These are phyloP conservation scores for Alternaria novae-zelandiae DNA, from an alignment of 2,329 filamentous ascomycete genomes.

Conservation along the genomic window DNA sequence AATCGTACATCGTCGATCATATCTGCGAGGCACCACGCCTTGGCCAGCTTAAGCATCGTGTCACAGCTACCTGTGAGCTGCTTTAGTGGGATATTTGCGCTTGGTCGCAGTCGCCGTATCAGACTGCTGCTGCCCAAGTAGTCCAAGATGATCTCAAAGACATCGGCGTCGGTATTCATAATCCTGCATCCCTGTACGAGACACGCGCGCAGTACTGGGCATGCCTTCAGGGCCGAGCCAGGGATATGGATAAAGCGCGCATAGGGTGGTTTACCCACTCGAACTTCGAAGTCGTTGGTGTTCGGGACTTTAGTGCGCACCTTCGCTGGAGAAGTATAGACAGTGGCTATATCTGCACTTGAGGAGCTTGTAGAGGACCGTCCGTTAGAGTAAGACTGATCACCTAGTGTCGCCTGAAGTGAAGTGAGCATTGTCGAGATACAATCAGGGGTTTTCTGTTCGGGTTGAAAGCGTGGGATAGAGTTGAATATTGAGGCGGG, in stretches of 20 bases:
- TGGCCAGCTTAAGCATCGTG: conserved; percentile 16
- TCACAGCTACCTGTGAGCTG: conserved; percentile 8
- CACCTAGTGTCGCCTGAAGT: neutral
- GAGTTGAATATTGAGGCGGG: neutral
- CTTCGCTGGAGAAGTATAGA: neutral
- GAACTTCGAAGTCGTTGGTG: neutral
- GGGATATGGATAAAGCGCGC: neutral
- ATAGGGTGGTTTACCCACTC: conserved; percentile 7
- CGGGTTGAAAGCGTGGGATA: neutral
- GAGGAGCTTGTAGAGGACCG: neutral
- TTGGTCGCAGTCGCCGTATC: neutral
- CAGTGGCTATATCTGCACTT: neutral
- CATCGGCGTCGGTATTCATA: conserved; percentile 3
- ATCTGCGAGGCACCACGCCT: conserved; percentile 20
- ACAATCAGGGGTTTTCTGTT: neutral
- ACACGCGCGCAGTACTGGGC: neutral
- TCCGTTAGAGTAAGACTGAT: neutral
- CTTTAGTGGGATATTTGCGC: neutral
- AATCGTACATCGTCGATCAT: conserved; percentile 14
- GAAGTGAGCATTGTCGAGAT: neutral
- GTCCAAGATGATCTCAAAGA: conserved; percentile 10
- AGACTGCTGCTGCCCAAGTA: neutral
- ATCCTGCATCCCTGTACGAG: conserved; percentile 5
- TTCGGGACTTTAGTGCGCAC: neutral
- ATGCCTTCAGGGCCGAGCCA: neutral